phyloP scores from a whole-genome alignment of 768 basidiomycete species.

The Hygrophoropsis aurantiaca region DNA sequence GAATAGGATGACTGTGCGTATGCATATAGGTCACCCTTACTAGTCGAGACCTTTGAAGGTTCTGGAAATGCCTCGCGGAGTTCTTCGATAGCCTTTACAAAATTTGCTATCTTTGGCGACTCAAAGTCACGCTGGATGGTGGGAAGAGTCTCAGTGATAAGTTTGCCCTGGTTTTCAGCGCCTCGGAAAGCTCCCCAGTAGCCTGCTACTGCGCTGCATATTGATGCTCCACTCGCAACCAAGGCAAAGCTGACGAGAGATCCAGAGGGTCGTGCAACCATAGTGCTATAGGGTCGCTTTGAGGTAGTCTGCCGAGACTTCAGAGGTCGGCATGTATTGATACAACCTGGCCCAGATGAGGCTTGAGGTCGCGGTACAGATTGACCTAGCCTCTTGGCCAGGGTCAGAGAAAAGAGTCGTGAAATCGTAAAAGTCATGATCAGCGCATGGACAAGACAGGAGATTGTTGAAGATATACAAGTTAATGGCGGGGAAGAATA shows the following conservation, averaged over 20 bases:
- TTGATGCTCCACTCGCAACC: slow-evolving; percentile 7
- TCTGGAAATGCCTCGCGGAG: slow-evolving; percentile 42
- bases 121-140: background rate
- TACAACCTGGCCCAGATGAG: slow-evolving; percentile 1
- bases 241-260: slow-evolving; percentile 3
- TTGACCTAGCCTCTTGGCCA: slow-evolving; percentile 3
- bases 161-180: background rate
- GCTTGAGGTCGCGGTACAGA: background rate
- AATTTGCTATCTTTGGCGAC: slow-evolving; percentile 16
- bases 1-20: slow-evolving; percentile 67
- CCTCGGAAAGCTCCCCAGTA: background rate
- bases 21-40: slow-evolving; percentile 46
- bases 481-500: too few species aligned
- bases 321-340: background rate
- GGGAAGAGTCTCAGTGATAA: background rate
- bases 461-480: background rate
- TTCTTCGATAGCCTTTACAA: slow-evolving; percentile 49
- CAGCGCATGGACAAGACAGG: background rate
- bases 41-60: slow-evolving; percentile 44
- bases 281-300: background rate
- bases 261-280: background rate
- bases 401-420: slow-evolving; percentile 3
- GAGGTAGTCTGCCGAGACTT: background rate
- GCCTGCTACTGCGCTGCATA: slow-evolving; percentile 5
- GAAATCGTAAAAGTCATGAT: slow-evolving; percentile 11